phyloP scores from a whole-genome alignment of 768 basidiomycete species.

The Mycena maculata region DNA sequence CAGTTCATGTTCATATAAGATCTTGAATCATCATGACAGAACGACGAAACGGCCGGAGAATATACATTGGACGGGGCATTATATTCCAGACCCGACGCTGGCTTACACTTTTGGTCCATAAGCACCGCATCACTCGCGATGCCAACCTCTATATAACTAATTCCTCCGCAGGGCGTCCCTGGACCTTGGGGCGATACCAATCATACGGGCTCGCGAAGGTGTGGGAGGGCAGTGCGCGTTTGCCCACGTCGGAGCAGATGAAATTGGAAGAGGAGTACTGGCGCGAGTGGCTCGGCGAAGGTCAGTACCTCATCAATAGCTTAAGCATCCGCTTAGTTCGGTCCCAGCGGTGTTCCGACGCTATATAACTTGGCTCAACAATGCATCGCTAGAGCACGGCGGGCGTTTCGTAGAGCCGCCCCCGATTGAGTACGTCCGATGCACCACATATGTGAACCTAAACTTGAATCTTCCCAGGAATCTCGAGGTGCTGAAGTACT shows the following conservation, averaged over 20 bases:
- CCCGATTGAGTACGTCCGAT: slow-evolving; percentile 14
- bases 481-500: slow-evolving; percentile 22
- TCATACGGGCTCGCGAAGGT: slow-evolving; percentile 35
- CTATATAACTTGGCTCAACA: slow-evolving; percentile 26
- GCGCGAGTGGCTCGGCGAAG: slow-evolving; percentile 23
- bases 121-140: background rate
- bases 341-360: slow-evolving; percentile 9
- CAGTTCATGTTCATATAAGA: no score
- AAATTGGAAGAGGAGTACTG: background rate
- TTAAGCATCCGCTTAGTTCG: background rate
- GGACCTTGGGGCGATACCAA: slow-evolving; percentile 32
- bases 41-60: slow-evolving; percentile 20
- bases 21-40: background rate
- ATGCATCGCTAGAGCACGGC: slow-evolving; percentile 22
- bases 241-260: slow-evolving; percentile 23
- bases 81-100: slow-evolving; percentile 47
- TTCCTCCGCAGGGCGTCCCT: slow-evolving; percentile 21
- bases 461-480: background rate
- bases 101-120: slow-evolving; percentile 33
- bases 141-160: background rate
- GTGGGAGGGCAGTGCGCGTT: slow-evolving; percentile 35
- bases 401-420: slow-evolving; percentile 25
- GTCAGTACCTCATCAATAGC: background rate
- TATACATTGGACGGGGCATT: slow-evolving; percentile 38
- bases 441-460: background rate